These are phyloP conservation scores for Stramenopiles sp. DNA, from an alignment of 352 stramenopile species.

Conservation along the genomic window DNA sequence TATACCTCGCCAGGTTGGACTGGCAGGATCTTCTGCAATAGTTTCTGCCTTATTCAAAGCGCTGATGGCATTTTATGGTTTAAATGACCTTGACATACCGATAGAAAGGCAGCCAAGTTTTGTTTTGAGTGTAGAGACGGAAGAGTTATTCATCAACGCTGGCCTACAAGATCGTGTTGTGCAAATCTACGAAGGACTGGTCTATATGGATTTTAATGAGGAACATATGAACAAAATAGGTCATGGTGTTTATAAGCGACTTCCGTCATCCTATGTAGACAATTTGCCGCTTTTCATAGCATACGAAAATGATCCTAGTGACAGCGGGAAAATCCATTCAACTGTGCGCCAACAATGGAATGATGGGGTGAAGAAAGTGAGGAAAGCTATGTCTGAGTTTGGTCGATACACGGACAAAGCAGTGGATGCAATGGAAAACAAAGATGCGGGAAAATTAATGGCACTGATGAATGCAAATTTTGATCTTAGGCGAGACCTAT, in stretches of 20 bases:
- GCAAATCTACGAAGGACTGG: conserved; percentile 30
- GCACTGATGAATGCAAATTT: conserved; percentile 31
- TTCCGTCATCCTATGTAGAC: conserved; percentile 11
- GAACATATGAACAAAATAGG: conserved; percentile 19
- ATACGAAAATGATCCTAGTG: conserved; percentile 14
- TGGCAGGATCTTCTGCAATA: conserved; percentile 32
- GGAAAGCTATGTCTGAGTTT: conserved; percentile 23
- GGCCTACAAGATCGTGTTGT: conserved; percentile 32
- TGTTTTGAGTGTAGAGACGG: conserved; percentile 29
- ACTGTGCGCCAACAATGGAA: conserved; percentile 29
- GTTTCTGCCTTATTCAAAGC: conserved; percentile 26
- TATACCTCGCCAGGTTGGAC: conserved; percentile 31
- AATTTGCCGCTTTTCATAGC: conserved; percentile 7
- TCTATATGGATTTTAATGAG: conserved; percentile 31
- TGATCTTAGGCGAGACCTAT: conserved; percentile 22
- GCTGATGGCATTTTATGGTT: conserved; percentile 25
- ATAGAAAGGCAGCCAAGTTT: conserved; percentile 22
- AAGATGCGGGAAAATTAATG: conserved; percentile 7
- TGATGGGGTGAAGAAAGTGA: conserved; percentile 19
- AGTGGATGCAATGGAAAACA: conserved; percentile 14
- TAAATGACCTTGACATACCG: conserved; percentile 22
- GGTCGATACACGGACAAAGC: conserved; percentile 13
- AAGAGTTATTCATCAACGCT: conserved; percentile 33
- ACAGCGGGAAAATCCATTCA: conserved; percentile 30
- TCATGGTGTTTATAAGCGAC: conserved; percentile 21